A percentile compares a stretch with the other conserved stretches of the same genome.
Evolutionary conservation across 176 grass and related monocot species (phyloP).

Genomic region (Ensete ventricosum): DNA sequence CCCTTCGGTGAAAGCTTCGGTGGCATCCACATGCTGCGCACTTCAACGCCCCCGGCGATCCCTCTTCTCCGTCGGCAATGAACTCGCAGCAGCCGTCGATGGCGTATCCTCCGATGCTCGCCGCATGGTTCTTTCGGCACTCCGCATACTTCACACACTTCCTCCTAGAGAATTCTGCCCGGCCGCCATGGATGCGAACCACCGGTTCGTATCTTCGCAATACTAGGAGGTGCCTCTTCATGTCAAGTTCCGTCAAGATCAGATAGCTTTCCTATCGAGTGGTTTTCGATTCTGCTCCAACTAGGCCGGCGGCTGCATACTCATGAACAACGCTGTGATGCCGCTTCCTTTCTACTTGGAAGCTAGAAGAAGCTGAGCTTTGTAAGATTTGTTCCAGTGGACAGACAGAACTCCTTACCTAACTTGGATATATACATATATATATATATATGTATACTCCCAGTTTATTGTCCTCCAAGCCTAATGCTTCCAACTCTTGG

Average conservation of each 20-base stretch:
- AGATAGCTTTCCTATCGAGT: background rate
- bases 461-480: conserved; percentile 6
- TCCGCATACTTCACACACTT: conserved; percentile 46
- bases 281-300: background rate
- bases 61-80: conserved; percentile 55
- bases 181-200: conserved; percentile 25
- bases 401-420: background rate
- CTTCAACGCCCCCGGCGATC: conserved; percentile 42
- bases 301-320: background rate
- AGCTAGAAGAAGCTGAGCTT: background rate
- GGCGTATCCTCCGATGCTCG: conserved; percentile 52
- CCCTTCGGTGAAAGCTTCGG: conserved; percentile 64
- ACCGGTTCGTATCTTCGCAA: conserved; percentile 53
- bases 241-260: background rate
- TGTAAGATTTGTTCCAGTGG: background rate
- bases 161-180: conserved; percentile 37
- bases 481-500: conserved; percentile 26
- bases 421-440: conserved; percentile 9
- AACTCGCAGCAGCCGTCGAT: conserved; percentile 78
- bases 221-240: conserved; percentile 70
- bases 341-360: background rate
- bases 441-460: background rate
- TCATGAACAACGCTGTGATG: background rate
- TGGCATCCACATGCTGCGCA: conserved; percentile 66
- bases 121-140: conserved; percentile 75